A percentile compares a stretch with the other conserved stretches of the same genome.
These are phyloP conservation scores for Fusarium cicatricum DNA, from an alignment of 2,329 filamentous ascomycete genomes.

Conservation along the genomic window DNA sequence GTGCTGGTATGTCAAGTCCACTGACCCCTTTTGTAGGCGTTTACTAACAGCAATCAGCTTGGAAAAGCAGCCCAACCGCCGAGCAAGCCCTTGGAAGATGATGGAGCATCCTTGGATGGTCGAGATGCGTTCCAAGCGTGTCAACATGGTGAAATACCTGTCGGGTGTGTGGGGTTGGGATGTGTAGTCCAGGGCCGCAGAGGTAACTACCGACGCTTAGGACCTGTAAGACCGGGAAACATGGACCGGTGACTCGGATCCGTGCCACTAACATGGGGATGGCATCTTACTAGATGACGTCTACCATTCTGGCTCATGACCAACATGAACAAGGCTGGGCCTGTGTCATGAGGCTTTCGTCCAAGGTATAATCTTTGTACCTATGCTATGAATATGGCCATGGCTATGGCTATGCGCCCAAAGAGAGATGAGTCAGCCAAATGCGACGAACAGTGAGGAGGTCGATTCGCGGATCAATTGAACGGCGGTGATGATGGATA, in stretches of 20 bases:
- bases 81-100: slow-evolving; percentile 98
- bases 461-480: slow-evolving; percentile 1
- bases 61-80: slow-evolving; percentile 87
- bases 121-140: slow-evolving; percentile 94
- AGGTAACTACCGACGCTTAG: slow-evolving; percentile 22
- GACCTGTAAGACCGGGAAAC: slow-evolving; percentile 16
- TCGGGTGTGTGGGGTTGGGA: slow-evolving; percentile 98
- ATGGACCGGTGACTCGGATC: slow-evolving; percentile 14
- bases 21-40: neutral
- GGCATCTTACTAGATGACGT: slow-evolving; percentile 3
- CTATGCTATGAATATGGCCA: neutral
- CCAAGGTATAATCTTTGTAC: neutral
- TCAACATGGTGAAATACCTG: slow-evolving; percentile 96
- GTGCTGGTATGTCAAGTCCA: slow-evolving; percentile 79
- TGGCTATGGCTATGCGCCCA: neutral
- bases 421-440: slow-evolving; percentile 4
- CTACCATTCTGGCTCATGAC: slow-evolving; percentile 14
- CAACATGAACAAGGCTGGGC: slow-evolving; percentile 30
- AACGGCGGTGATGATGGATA: neutral
- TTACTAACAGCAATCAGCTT: slow-evolving; percentile 65
- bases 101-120: slow-evolving; percentile 98
- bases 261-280: slow-evolving; percentile 12
- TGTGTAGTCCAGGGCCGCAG: slow-evolving; percentile 34
- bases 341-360: slow-evolving; percentile 25
- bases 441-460: neutral